Evolutionary conservation across 805 yeast species (phyloP).

Genomic region (Hanseniaspora lachancei): DNA sequence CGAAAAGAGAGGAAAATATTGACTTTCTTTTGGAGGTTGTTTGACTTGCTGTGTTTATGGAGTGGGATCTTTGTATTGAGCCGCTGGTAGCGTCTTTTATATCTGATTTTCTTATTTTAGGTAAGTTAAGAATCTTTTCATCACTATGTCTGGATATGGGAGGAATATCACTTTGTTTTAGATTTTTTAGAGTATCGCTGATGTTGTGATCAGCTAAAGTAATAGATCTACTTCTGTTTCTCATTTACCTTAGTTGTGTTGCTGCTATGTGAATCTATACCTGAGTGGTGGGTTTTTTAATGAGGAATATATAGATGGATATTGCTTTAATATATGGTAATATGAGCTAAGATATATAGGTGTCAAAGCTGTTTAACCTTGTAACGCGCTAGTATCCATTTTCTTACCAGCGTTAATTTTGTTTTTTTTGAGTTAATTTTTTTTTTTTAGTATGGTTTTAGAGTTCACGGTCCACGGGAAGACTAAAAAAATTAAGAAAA

Average conservation of each 20-base stretch:
- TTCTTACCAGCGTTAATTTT: too few species aligned
- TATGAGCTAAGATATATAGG: too few species aligned
- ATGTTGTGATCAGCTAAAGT: slow-evolving; percentile 4
- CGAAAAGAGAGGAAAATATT: slow-evolving; percentile 1
- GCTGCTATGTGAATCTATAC: not conserved
- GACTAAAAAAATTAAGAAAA: too few species aligned
- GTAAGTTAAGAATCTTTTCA: not conserved
- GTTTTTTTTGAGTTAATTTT: too few species aligned
- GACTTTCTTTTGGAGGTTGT: slow-evolving; percentile 9
- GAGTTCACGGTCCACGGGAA: too few species aligned
- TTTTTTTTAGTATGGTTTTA: too few species aligned
- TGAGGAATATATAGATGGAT: not conserved
- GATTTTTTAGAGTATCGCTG: not conserved
- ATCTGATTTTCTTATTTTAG: not conserved
- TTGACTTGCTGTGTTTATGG: slow-evolving; percentile 9
- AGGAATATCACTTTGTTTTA: not conserved
- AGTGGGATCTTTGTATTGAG: slow-evolving; percentile 4
- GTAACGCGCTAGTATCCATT: too few species aligned
- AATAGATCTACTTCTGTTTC: slow-evolving; percentile 10
- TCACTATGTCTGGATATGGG: not conserved
- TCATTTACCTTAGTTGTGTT: not conserved
- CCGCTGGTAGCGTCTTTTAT: slow-evolving; percentile 5
- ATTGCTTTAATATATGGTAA: too few species aligned
- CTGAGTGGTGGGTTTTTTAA: not conserved
- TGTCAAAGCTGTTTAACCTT: too few species aligned